Evolutionary conservation across 768 basidiomycete genomes (phyloP).

Genomic region (Boletus rubroflammeus): DNA sequence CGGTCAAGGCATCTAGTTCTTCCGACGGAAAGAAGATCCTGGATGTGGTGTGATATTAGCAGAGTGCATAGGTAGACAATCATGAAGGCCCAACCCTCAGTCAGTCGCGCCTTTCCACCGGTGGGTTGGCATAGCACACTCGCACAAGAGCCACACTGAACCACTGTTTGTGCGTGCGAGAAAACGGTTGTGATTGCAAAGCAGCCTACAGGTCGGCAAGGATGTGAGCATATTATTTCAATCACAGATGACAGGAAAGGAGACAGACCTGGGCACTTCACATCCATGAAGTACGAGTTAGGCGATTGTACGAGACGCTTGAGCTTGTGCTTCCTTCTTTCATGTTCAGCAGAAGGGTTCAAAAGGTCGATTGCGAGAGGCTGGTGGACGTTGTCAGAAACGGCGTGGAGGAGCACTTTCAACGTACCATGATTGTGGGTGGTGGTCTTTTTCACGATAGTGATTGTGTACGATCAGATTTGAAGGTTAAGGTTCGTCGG

Average conservation of each 20-base stretch:
- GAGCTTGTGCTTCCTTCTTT: slow-evolving; percentile 94
- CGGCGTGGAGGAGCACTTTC: not conserved
- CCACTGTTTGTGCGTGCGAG: slow-evolving; percentile 98
- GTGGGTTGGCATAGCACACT: slow-evolving; percentile 97
- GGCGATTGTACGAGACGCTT: slow-evolving; percentile 98
- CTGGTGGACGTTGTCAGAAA: slow-evolving; percentile 39
- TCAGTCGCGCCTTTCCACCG: slow-evolving; percentile 96
- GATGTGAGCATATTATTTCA: not conserved
- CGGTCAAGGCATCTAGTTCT: slow-evolving; percentile 53
- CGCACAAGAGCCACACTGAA: slow-evolving; percentile 88
- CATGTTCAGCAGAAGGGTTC: slow-evolving; percentile 85
- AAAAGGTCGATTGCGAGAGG: slow-evolving; percentile 97
- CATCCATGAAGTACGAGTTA: slow-evolving; percentile 99
- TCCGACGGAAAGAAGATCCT: slow-evolving; percentile 98
- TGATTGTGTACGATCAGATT: slow-evolving; percentile 18
- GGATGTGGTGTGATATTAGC: slow-evolving; percentile 15
- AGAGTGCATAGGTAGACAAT: not conserved
- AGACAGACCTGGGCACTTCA: slow-evolving; percentile 90
- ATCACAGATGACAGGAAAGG: not conserved
- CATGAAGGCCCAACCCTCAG: slow-evolving; percentile 72
- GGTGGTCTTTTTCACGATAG: slow-evolving; percentile 15
- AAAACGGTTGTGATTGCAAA: slow-evolving; percentile 96
- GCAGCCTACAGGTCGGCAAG: slow-evolving; percentile 58
- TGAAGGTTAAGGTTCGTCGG: slow-evolving; percentile 25
- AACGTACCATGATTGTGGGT: slow-evolving; percentile 20